These are phyloP conservation scores for Penicillium nordicum DNA, from an alignment of 2,329 filamentous ascomycete species.

Conservation along the genomic window DNA sequence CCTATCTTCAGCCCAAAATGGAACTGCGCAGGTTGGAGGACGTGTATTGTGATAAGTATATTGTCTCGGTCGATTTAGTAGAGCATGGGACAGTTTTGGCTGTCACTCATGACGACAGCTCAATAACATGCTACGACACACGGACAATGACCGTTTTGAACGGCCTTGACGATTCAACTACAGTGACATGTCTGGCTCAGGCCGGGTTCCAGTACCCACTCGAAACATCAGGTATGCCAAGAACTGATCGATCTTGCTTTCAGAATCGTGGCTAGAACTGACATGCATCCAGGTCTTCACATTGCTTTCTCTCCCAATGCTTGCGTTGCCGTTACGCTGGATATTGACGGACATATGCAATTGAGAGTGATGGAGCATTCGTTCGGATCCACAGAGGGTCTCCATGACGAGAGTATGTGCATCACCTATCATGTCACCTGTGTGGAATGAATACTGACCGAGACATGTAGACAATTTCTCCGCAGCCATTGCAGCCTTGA, in stretches of 20 bases:
- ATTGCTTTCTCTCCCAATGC: conserved; percentile 45
- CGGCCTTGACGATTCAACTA: conserved; percentile 60
- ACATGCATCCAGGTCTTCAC: conserved; percentile 32
- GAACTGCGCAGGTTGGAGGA: conserved; percentile 65
- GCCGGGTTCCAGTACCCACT: conserved; percentile 71
- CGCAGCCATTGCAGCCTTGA: conserved; percentile 61
- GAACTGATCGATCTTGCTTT: neutral
- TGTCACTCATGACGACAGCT: conserved; percentile 74
- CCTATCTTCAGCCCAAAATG: conserved; percentile 41
- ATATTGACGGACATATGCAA: conserved; percentile 39
- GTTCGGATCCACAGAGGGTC: conserved; percentile 35
- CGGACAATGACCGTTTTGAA: conserved; percentile 67
- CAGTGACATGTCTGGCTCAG: conserved; percentile 68
- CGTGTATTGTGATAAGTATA: conserved; percentile 64
- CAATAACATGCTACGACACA: conserved; percentile 74
- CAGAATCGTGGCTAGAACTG: neutral
- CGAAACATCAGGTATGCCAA: conserved; percentile 59
- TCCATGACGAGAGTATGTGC: conserved; percentile 39
- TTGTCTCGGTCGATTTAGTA: conserved; percentile 65
- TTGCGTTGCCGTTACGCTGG: conserved; percentile 39
- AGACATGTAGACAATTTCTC: conserved; percentile 36
- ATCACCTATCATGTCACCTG: neutral
- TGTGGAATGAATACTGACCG: neutral
- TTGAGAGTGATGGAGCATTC: conserved; percentile 41
- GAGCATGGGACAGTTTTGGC: conserved; percentile 70